A percentile compares a stretch with the other conserved stretches of the same genome.
phyloP scores from a whole-genome alignment of 1,284 basidiomycete species.

The Sporisorium exsertum region DNA sequence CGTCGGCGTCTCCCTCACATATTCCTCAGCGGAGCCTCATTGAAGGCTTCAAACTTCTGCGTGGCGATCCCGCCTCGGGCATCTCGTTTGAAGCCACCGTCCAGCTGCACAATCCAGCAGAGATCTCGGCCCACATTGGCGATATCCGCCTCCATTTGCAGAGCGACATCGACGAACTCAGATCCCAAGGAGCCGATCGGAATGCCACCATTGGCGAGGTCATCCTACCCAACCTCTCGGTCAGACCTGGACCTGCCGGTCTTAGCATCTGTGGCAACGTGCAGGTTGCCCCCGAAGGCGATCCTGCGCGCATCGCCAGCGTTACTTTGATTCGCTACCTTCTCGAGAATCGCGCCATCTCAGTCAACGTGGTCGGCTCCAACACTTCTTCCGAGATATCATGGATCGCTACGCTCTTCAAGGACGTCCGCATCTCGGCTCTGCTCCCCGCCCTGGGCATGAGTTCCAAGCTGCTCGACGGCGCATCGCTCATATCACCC shows the following conservation, averaged over 20 bases:
- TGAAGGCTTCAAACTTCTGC: slow-evolving; percentile 41
- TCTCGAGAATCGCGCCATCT: slow-evolving; percentile 48
- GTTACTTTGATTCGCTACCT: slow-evolving; percentile 39
- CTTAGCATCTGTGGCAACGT: slow-evolving; percentile 26
- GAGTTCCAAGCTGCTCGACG: slow-evolving; percentile 47
- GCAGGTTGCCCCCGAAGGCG: slow-evolving; percentile 7
- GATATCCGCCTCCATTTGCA: slow-evolving; percentile 26
- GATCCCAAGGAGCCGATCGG: slow-evolving; percentile 12
- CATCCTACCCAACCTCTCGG: slow-evolving; percentile 27
- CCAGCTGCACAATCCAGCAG: slow-evolving; percentile 42
- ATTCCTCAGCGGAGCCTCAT: slow-evolving; percentile 23
- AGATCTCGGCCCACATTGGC: slow-evolving; percentile 24
- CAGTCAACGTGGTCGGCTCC: slow-evolving; percentile 31
- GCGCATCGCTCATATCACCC: slow-evolving; percentile 46
- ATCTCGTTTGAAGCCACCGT: slow-evolving; percentile 47
- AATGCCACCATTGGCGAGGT: slow-evolving; percentile 34
- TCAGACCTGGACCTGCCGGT: slow-evolving; percentile 25
- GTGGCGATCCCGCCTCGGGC: slow-evolving; percentile 43
- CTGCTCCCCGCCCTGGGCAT: slow-evolving; percentile 51
- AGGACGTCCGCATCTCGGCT: slow-evolving; percentile 32
- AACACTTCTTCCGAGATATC: slow-evolving; percentile 32
- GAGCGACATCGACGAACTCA: slow-evolving; percentile 44
- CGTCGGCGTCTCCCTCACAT: background rate
- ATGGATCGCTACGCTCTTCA: slow-evolving; percentile 51
- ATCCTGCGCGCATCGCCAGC: slow-evolving; percentile 29